phyloP scores from a whole-genome alignment of 306 rosid species.

The Rosa chinensis region DNA sequence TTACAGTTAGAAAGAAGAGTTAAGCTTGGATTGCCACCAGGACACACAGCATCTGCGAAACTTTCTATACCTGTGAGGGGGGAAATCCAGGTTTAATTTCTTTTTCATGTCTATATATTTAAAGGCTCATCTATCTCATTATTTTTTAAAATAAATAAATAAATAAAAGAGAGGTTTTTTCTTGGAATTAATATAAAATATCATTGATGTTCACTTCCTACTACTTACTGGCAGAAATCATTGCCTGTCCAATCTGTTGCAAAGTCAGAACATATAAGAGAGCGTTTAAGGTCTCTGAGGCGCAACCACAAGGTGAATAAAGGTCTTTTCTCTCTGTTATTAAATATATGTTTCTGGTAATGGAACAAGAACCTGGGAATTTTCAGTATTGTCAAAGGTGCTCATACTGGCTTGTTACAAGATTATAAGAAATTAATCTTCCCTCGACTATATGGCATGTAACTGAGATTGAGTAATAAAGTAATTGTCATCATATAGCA shows the following conservation, averaged over 20 bases:
- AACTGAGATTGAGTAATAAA: background rate
- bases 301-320: slow-evolving; percentile 50
- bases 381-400: background rate
- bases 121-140: background rate
- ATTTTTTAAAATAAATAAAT: too few relatives aligned
- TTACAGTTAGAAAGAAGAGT: slow-evolving; percentile 60
- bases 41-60: slow-evolving; percentile 21
- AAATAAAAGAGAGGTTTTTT: too few relatives aligned
- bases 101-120: slow-evolving; percentile 2
- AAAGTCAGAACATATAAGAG: slow-evolving; percentile 50
- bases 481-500: background rate
- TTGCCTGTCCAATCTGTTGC: slow-evolving; percentile 30
- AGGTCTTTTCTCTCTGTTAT: background rate
- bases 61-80: slow-evolving; percentile 12
- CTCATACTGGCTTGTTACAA: background rate
- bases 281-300: slow-evolving; percentile 64
- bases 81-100: slow-evolving; percentile 38
- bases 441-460: background rate
- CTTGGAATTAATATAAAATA: background rate
- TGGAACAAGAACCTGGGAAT: background rate
- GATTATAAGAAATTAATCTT: background rate
- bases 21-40: slow-evolving; percentile 41
- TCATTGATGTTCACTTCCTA: slow-evolving; percentile 8
- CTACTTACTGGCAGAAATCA: slow-evolving; percentile 36
- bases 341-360: background rate